A percentile compares a stretch with the other conserved stretches of the same genome.
These are phyloP conservation scores for Metarhizium humberi DNA, from an alignment of 2,329 filamentous ascomycete species.

Conservation along the genomic window DNA sequence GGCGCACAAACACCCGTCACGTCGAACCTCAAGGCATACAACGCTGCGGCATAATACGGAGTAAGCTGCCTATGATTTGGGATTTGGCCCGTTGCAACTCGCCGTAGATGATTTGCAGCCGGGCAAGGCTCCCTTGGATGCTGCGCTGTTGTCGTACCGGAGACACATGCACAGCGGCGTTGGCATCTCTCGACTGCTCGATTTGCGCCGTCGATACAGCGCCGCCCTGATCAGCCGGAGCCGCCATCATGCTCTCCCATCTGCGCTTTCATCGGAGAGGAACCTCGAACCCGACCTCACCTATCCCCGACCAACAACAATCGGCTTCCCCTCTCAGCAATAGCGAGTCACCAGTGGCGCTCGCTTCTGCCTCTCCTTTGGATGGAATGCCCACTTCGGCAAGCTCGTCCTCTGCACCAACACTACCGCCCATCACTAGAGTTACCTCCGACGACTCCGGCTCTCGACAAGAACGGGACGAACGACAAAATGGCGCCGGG, in stretches of 20 bases:
- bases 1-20: no score
- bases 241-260: constrained; percentile 36
- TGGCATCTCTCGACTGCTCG: background rate
- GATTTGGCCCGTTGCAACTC: background rate
- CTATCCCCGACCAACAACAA: constrained; percentile 36
- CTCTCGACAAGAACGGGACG: constrained; percentile 8
- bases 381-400: constrained; percentile 27
- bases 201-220: background rate
- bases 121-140: background rate
- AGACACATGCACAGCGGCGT: background rate
- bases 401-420: constrained; percentile 30
- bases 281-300: constrained; percentile 46
- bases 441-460: constrained; percentile 33
- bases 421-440: constrained; percentile 40
- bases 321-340: constrained; percentile 26
- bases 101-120: background rate
- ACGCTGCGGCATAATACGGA: background rate
- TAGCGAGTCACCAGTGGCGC: constrained; percentile 30
- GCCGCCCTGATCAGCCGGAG: background rate
- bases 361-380: constrained; percentile 26
- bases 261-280: constrained; percentile 50
- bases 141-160: background rate
- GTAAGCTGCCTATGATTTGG: background rate
- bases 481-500: constrained; percentile 9
- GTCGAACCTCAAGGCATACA: no score